A percentile compares a stretch with the other conserved stretches of the same genome.
phyloP scores from a whole-genome alignment of 1,284 basidiomycete genomes.

The Inonotus hispidus region DNA sequence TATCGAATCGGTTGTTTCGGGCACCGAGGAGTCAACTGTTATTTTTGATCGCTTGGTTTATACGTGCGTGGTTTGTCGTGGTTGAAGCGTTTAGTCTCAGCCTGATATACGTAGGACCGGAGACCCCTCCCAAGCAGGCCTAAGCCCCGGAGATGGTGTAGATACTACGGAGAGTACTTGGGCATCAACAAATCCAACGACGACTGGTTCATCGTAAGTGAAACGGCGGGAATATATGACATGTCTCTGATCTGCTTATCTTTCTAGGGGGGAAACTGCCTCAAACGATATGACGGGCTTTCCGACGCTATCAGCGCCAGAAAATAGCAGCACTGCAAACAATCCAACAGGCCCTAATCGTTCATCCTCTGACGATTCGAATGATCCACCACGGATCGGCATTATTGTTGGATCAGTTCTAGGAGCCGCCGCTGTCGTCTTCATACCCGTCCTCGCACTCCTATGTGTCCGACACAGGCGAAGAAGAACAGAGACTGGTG shows the following conservation, averaged over 20 bases:
- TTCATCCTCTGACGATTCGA: background rate
- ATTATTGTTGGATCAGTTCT: background rate
- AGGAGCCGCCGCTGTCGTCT: background rate
- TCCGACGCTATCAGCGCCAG: background rate
- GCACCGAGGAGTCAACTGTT: background rate
- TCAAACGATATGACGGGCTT: background rate
- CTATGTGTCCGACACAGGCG: background rate
- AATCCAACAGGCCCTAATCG: background rate
- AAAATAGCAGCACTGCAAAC: background rate
- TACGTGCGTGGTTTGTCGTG: constrained; percentile 3
- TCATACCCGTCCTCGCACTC: background rate
- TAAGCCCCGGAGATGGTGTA: background rate
- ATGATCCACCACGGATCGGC: background rate
- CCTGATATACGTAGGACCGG: background rate
- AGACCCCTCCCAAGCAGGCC: background rate
- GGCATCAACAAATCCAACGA: background rate
- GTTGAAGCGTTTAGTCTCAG: background rate
- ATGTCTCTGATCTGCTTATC: background rate
- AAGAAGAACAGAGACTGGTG: background rate
- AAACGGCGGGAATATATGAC: too few species aligned
- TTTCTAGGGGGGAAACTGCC: background rate
- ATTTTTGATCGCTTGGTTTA: constrained; percentile 14
- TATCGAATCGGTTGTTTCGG: constrained; percentile 1
- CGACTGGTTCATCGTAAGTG: background rate
- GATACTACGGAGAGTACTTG: background rate